Conservation (phyloP, 306 rosid species). For the Astragalus glycyphyllos region DNA sequence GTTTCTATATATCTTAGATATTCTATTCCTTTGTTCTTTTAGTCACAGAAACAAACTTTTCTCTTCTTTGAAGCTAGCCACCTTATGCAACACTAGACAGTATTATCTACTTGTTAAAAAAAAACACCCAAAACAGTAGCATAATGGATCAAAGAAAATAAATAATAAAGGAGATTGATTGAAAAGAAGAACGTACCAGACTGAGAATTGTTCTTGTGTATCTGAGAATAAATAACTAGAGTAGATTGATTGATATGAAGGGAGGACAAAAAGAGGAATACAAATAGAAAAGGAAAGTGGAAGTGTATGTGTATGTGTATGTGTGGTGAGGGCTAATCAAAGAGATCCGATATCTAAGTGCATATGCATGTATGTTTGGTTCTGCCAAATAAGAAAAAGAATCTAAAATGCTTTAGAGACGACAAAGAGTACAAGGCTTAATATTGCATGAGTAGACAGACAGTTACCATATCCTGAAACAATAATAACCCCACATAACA, state of each 20-base stretch:
- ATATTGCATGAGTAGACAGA: slow-evolving; percentile 37
- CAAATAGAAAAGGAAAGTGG: slow-evolving; percentile 33
- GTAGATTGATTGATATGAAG: not conserved
- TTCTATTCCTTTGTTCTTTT: slow-evolving; percentile 20
- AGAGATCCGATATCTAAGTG: slow-evolving; percentile 46
- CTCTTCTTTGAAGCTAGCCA: slow-evolving; percentile 36
- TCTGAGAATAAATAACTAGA: slow-evolving; percentile 10
- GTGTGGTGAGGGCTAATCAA: slow-evolving; percentile 1
- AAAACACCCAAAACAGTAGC: not conserved
- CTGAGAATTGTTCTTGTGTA: not conserved
- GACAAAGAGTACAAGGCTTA: slow-evolving; percentile 47
- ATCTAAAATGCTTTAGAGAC: slow-evolving; percentile 44
- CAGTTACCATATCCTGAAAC: slow-evolving; percentile 45
- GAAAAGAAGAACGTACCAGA: slow-evolving; percentile 37
- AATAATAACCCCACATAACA: slow-evolving; percentile 50
- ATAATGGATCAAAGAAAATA: not conserved
- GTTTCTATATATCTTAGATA: slow-evolving; percentile 41
- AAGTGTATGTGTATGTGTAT: not conserved
- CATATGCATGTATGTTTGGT: not conserved
- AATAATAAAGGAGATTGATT: slow-evolving; percentile 30
- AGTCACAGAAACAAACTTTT: slow-evolving; percentile 36
- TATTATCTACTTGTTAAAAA: slow-evolving; percentile 23
- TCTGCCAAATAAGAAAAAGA: slow-evolving; percentile 41
- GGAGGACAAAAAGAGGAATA: slow-evolving; percentile 37
- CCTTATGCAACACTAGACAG: slow-evolving; percentile 45